Evolutionary conservation across 2,329 filamentous ascomycete genomes (phyloP).

Genomic region (Pseudocercospora macadamiae): DNA sequence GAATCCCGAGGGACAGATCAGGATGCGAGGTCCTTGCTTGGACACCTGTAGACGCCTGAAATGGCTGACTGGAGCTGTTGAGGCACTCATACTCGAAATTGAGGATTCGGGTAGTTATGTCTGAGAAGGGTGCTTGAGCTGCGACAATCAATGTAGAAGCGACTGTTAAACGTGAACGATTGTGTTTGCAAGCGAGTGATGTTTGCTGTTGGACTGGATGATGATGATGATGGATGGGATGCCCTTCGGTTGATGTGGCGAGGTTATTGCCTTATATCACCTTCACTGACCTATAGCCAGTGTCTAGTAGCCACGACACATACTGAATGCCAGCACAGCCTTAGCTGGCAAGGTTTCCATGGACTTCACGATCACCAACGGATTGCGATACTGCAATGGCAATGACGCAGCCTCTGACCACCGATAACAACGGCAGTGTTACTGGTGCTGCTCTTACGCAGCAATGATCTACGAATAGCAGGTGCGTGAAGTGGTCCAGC

Average conservation of each 20-base stretch:
- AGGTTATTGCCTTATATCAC: background rate
- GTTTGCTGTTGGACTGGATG: background rate
- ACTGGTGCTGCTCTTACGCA: conserved; percentile 1
- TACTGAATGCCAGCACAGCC: background rate
- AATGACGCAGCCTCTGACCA: conserved; percentile 7
- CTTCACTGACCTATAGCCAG: background rate
- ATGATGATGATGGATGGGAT: background rate
- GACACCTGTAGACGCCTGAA: conserved; percentile 17
- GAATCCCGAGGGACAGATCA: conserved; percentile 58
- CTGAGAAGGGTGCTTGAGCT: no score
- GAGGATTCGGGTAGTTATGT: no score
- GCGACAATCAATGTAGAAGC: conserved; percentile 6
- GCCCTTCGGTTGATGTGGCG: background rate
- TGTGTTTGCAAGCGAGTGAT: conserved; percentile 11
- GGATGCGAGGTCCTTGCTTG: conserved; percentile 43
- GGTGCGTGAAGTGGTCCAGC: background rate
- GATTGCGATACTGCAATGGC: no score
- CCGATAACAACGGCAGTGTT: conserved; percentile 3
- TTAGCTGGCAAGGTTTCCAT: no score
- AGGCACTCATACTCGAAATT: conserved; percentile 18
- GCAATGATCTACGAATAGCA: conserved; percentile 16
- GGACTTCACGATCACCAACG: conserved; percentile 3
- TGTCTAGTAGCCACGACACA: background rate
- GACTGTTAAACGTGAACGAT: conserved; percentile 1
- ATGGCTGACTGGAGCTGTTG: conserved; percentile 18